These are phyloP conservation scores for Ophiostoma sp. DNA, from an alignment of 2,329 filamentous ascomycete genomes.

Conservation along the genomic window DNA sequence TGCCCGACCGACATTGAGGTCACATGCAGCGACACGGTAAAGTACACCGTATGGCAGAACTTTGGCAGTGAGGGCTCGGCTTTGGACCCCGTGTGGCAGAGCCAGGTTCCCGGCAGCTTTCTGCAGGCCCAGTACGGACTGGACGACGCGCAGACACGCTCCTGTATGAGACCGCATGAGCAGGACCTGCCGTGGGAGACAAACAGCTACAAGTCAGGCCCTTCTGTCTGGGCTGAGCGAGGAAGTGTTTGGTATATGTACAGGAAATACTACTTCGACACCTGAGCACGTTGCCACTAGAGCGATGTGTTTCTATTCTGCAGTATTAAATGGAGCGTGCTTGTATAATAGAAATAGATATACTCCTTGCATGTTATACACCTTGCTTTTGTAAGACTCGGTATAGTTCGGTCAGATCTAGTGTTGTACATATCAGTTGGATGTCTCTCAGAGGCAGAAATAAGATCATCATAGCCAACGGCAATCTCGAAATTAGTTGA, in stretches of 20 bases:
- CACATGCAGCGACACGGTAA: background rate
- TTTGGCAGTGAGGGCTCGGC: background rate
- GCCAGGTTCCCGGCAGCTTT: background rate
- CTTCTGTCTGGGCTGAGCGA: background rate
- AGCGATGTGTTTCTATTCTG: too few relatives aligned
- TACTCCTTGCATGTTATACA: too few relatives aligned
- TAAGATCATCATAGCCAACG: too few relatives aligned
- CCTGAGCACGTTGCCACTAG: too few relatives aligned
- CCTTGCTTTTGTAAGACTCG: too few relatives aligned
- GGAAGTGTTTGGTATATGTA: background rate
- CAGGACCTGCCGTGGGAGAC: background rate
- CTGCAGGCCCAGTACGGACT: background rate
- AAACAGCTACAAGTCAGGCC: background rate
- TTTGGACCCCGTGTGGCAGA: background rate
- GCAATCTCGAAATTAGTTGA: too few relatives aligned
- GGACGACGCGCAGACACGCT: background rate
- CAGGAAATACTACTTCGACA: too few relatives aligned
- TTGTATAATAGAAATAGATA: too few relatives aligned
- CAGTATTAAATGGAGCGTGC: too few relatives aligned
- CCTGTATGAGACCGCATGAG: background rate
- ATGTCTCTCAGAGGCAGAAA: too few relatives aligned
- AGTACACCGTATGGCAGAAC: background rate
- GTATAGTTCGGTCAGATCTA: too few relatives aligned
- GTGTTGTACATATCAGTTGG: too few relatives aligned
- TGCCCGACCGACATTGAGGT: background rate